Percentiles rank a stretch among this genome's conserved stretches.
phyloP scores from a whole-genome alignment of 2,329 filamentous ascomycete genomes.

The Trichoderma sp. region DNA sequence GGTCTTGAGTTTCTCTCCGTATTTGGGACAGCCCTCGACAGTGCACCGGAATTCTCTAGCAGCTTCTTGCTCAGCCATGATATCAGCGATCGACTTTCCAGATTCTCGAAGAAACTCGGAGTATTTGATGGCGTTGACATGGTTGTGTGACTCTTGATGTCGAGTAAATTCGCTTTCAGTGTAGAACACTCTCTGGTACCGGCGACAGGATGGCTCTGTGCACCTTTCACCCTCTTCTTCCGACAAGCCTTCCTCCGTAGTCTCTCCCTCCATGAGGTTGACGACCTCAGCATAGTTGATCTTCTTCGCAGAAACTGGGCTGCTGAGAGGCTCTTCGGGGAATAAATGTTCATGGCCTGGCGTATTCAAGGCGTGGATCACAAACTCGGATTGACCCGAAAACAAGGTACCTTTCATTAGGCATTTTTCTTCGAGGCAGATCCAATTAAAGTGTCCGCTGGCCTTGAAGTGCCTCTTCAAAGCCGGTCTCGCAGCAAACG shows the following conservation, averaged over 20 bases:
- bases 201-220: constrained; percentile 4
- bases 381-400: background rate
- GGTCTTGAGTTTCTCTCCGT: constrained; percentile 17
- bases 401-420: background rate
- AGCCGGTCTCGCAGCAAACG: constrained; percentile 27
- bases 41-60: constrained; percentile 24
- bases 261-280: background rate
- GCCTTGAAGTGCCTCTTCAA: constrained; percentile 23
- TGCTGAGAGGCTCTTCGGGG: background rate
- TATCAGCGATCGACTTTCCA: background rate
- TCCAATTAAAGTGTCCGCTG: constrained; percentile 19
- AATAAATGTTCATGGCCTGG: background rate
- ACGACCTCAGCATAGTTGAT: background rate
- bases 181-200: constrained; percentile 23
- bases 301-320: background rate
- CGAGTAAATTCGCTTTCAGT: constrained; percentile 14
- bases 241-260: background rate
- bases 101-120: constrained; percentile 15
- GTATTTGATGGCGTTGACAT: constrained; percentile 15
- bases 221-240: constrained; percentile 14
- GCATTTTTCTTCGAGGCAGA: background rate
- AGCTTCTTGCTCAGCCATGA: constrained; percentile 25
- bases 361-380: background rate
- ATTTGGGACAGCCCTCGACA: constrained; percentile 14
- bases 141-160: constrained; percentile 21